Evolutionary conservation across 805 yeast genomes (phyloP), one percentile per base, ranked within the genome.

Genomic region (Candida succiphila): DNA sequence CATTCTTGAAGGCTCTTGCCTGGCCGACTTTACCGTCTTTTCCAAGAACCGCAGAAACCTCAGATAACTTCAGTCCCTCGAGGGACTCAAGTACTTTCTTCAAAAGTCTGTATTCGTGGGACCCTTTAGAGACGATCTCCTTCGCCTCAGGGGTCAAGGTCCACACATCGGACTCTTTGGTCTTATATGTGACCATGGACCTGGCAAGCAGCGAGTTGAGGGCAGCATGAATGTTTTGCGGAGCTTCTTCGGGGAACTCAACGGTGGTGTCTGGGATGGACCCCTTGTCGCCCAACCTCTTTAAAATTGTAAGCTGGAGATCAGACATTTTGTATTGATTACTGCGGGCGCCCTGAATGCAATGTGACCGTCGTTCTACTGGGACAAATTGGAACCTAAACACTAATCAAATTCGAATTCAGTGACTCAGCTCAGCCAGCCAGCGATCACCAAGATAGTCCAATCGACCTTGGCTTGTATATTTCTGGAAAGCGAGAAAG

Each of bases 1-100:
- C 94, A 58, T 88, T 88, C 61, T 87, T 89, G 72, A 92, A 94
- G 14, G 97, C 99, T 51, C 88, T 78, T 46, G 94, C 95, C 64
- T 92, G 98, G 42, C 98, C 99, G 43, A 89, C 70, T 47, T 79
- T 78, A 41, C 96, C 97, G 38, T 75, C 75, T 33, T 75, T 64
- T 36, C 96, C 96, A 61, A 89, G 65, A 43, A 79, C 71, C 36
- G 76, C 54, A 31, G 62, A 61, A 34, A 82, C 84, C 34, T 89
- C 96, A 17, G 81, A 56, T 46, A 92, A 78, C 52, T 82, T 84
- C 48, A 92, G 68, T 25, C 89, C 87, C 37, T 82, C 94, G 32
- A 88, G 59, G 30, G 79, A 65, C 46, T 75, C 70, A 35, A 82
- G 65, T 29, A 92, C 86, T 53, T 78, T 84, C 34, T 73, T 67